These are phyloP conservation scores for Nannochloropsis salina DNA, from an alignment of 108 stramenopile species.

Conservation along the genomic window DNA sequence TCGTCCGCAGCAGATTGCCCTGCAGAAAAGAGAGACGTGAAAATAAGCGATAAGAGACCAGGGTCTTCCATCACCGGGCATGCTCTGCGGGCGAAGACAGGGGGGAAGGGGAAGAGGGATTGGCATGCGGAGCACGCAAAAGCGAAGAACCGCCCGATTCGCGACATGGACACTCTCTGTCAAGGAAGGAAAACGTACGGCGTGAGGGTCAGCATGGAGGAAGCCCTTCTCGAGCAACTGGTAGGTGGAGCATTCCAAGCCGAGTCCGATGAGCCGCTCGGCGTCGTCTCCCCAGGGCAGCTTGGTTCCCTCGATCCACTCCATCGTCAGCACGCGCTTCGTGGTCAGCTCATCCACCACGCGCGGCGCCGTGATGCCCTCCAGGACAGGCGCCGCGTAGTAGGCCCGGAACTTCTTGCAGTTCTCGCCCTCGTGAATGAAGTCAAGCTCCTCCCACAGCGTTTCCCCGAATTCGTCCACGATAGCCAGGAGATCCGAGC, in stretches of 20 bases:
- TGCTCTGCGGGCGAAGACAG: not conserved
- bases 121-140: too few species aligned
- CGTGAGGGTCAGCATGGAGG: slow-evolving; percentile 57
- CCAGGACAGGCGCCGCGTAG: slow-evolving; percentile 53
- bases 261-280: slow-evolving; percentile 75
- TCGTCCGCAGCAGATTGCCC: slow-evolving; percentile 71
- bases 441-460: slow-evolving; percentile 74
- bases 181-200: not conserved
- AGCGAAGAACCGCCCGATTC: not conserved
- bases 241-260: slow-evolving; percentile 77
- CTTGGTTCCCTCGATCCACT: slow-evolving; percentile 85
- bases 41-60: too few species aligned
- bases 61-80: too few species aligned
- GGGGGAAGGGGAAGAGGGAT: not conserved
- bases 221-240: slow-evolving; percentile 73
- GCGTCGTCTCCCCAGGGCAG: slow-evolving; percentile 75
- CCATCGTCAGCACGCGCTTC: slow-evolving; percentile 72
- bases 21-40: not conserved
- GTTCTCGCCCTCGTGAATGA: slow-evolving; percentile 55
- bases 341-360: slow-evolving; percentile 68
- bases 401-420: slow-evolving; percentile 63
- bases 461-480: slow-evolving; percentile 84
- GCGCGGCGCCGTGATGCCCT: slow-evolving; percentile 67
- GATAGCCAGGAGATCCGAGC: slow-evolving; percentile 72
- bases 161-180: not conserved